Evolutionary conservation across 2,329 filamentous ascomycete species (phyloP).

Genomic region (Bipolaris cookei): DNA sequence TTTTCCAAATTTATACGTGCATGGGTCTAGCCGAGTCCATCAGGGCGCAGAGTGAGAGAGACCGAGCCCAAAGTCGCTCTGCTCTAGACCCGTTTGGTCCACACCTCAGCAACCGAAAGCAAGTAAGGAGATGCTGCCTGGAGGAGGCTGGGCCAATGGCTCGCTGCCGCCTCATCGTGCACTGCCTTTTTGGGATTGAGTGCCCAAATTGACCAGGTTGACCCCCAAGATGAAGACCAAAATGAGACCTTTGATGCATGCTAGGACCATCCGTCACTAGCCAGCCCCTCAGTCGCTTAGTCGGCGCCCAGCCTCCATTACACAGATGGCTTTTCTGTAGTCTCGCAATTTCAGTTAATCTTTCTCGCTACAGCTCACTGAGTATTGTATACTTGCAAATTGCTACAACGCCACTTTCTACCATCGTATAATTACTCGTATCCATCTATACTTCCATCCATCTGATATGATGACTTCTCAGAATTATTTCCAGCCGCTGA

Average conservation of each 20-base stretch:
- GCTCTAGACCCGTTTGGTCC: background rate
- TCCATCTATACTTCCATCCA: background rate
- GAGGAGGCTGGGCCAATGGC: slow-evolving; percentile 6
- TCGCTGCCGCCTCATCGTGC: background rate
- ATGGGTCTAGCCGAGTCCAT: background rate
- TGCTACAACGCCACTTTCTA: background rate
- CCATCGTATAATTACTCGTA: background rate
- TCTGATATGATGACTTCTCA: background rate
- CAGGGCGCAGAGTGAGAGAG: slow-evolving; percentile 6
- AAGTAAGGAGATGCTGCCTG: background rate
- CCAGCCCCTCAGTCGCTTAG: slow-evolving; percentile 7
- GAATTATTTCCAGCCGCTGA: background rate
- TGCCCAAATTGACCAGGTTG: background rate
- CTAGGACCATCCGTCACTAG: background rate
- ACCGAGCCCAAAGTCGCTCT: slow-evolving; percentile 1
- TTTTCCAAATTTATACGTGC: background rate
- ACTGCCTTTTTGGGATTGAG: background rate
- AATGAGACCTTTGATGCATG: background rate
- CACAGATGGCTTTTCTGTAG: slow-evolving; percentile 2
- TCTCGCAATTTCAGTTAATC: background rate
- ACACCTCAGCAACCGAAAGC: background rate
- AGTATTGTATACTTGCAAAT: background rate
- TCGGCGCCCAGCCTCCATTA: background rate
- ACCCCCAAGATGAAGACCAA: background rate
- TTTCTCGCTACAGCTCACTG: slow-evolving; percentile 1